Conservation (phyloP, 306 rosid genomes). For the Trichosanthes cucumerina region DNA sequence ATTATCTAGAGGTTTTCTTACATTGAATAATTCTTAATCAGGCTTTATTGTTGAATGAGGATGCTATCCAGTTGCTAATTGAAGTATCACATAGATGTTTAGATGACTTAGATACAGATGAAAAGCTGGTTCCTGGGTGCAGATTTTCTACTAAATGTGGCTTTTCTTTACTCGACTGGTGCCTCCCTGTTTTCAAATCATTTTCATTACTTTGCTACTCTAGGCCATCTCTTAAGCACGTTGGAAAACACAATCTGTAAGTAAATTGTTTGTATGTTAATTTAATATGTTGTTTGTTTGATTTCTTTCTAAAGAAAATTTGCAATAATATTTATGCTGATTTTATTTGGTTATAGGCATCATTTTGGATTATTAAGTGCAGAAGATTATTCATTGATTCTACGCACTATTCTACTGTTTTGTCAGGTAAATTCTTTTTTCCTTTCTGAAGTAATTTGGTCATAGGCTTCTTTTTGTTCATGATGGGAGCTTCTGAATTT, state of each 20-base stretch:
- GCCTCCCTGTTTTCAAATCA: slow-evolving; percentile 73
- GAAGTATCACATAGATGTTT: slow-evolving; percentile 57
- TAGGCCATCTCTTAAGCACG: slow-evolving; percentile 29
- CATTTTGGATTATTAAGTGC: slow-evolving; percentile 32
- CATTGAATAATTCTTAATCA: slow-evolving; percentile 19
- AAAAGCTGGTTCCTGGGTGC: slow-evolving; percentile 36
- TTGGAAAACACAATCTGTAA: slow-evolving; percentile 44
- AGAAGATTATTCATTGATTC: slow-evolving; percentile 46
- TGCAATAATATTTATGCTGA: slow-evolving; percentile 8
- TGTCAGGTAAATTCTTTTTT: slow-evolving; percentile 55
- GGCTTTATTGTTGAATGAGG: slow-evolving; percentile 59
- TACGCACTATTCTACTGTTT: slow-evolving; percentile 46
- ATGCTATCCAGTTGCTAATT: slow-evolving; percentile 40
- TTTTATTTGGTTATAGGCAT: slow-evolving; percentile 34
- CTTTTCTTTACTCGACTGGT: slow-evolving; percentile 45
- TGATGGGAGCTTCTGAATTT: slow-evolving; percentile 1
- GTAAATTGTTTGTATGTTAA: slow-evolving; percentile 24
- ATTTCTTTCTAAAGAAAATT: background rate
- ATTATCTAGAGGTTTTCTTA: background rate
- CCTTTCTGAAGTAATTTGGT: slow-evolving; percentile 10
- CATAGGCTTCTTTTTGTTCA: background rate
- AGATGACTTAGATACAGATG: slow-evolving; percentile 36
- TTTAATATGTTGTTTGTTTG: background rate
- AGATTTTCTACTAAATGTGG: slow-evolving; percentile 37
- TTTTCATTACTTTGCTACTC: slow-evolving; percentile 44